phyloP scores from a whole-genome alignment of 208 protist species.

The Tritrichomonas foetus region DNA sequence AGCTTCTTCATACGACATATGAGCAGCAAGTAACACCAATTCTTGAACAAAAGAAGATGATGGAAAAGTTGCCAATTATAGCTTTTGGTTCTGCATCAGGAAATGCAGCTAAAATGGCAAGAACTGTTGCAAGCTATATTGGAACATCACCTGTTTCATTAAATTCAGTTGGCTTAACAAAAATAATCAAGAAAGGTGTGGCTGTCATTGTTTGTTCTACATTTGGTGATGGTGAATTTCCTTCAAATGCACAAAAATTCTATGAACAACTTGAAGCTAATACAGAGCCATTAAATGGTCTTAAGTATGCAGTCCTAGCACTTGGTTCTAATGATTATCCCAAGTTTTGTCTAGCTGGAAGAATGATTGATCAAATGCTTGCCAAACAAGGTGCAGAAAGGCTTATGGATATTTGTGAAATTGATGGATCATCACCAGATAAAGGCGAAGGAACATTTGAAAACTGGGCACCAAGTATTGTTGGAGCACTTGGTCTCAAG shows the following conservation, averaged over 20 bases:
- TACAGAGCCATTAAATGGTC: background rate
- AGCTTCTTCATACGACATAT: background rate
- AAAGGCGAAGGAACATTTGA: background rate
- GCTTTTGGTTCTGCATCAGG: background rate
- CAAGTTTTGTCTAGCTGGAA: background rate
- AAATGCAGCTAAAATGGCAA: background rate
- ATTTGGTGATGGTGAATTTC: slow-evolving; percentile 14
- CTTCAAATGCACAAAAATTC: background rate
- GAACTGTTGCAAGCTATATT: background rate
- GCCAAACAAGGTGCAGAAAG: background rate
- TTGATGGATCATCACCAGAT: background rate
- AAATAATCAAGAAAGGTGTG: background rate
- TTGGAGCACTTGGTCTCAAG: background rate
- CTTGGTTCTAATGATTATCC: background rate
- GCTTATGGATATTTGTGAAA: background rate
- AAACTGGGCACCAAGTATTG: background rate
- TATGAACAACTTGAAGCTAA: background rate
- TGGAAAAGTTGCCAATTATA: background rate
- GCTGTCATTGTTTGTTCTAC: background rate
- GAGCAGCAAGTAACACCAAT: background rate
- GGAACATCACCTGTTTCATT: background rate
- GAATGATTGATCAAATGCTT: background rate
- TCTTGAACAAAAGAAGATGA: background rate
- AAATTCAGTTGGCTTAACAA: background rate
- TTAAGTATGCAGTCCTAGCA: background rate